Conservation (phyloP, 441 rosid species). For the Sinapis alba region DNA sequence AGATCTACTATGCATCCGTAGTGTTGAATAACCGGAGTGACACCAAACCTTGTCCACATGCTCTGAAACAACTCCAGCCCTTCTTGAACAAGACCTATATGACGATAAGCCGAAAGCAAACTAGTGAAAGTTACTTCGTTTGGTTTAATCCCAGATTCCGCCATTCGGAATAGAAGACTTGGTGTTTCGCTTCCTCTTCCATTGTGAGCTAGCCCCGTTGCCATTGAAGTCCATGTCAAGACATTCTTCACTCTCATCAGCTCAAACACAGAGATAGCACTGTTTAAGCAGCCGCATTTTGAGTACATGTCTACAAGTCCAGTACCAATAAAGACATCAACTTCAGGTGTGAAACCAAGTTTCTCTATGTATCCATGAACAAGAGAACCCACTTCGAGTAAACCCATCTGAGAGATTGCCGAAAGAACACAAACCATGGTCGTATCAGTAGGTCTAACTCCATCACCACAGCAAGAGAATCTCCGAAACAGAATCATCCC, state of each 20-base stretch:
- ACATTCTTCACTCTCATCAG: conserved; percentile 49
- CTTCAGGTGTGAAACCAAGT: conserved; percentile 40
- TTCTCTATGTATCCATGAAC: conserved; percentile 56
- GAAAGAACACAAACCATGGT: conserved; percentile 61
- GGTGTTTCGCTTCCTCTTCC: conserved; percentile 49
- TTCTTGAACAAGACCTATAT: conserved; percentile 48
- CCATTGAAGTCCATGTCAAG: conserved; percentile 65
- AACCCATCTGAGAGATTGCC: conserved; percentile 48
- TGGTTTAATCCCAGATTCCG: conserved; percentile 44
- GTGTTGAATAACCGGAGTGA: conserved; percentile 48
- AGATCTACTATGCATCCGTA: conserved; percentile 58
- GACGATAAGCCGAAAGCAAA: conserved; percentile 43
- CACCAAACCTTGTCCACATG: conserved; percentile 40
- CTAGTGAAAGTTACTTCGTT: conserved; percentile 56
- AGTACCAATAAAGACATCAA: conserved; percentile 53
- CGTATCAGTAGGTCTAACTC: conserved; percentile 49
- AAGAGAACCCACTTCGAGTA: conserved; percentile 44
- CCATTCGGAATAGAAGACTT: conserved; percentile 45
- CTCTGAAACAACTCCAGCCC: conserved; percentile 47
- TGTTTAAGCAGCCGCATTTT: conserved; percentile 51
- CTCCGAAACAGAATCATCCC: conserved; percentile 45
- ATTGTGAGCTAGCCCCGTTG: conserved; percentile 52
- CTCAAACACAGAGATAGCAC: conserved; percentile 38
- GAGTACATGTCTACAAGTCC: conserved; percentile 58
- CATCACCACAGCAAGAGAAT: conserved; percentile 38